Evolutionary conservation across 257 asterid genomes (phyloP).

Genomic region (Solanum ahanhuiri): DNA sequence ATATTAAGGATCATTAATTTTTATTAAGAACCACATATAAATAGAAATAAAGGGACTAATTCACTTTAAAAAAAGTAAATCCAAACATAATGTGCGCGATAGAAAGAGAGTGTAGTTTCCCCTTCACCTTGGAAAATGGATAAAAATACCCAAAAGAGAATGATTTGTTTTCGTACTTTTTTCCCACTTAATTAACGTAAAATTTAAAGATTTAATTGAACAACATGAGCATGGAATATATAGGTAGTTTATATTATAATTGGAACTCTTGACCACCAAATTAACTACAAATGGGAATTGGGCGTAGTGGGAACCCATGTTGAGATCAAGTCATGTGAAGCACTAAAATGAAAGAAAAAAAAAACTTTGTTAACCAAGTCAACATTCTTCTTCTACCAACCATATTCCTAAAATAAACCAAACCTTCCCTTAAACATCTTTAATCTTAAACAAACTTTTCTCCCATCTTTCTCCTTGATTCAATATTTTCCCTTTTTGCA

Average conservation of each 20-base stretch:
- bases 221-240: not conserved
- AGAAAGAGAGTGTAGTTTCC: not conserved
- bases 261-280: not conserved
- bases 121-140: not conserved
- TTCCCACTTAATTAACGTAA: not conserved
- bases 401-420: not conserved
- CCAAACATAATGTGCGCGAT: no score
- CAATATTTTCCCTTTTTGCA: not conserved
- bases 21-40: no score
- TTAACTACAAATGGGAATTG: not conserved
- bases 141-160: not conserved
- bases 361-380: constrained; percentile 6
- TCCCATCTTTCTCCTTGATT: not conserved
- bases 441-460: not conserved
- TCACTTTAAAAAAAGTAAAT: no score
- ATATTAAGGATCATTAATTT: no score
- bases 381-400: constrained; percentile 2
- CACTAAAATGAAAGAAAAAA: not conserved
- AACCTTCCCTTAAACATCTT: not conserved
- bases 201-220: not conserved
- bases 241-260: not conserved
- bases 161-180: not conserved
- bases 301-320: not conserved
- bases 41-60: no score
- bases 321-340: constrained; percentile 11